phyloP scores from a whole-genome alignment of 164 flowering plant genomes.

The Tinospora cordifolia region DNA sequence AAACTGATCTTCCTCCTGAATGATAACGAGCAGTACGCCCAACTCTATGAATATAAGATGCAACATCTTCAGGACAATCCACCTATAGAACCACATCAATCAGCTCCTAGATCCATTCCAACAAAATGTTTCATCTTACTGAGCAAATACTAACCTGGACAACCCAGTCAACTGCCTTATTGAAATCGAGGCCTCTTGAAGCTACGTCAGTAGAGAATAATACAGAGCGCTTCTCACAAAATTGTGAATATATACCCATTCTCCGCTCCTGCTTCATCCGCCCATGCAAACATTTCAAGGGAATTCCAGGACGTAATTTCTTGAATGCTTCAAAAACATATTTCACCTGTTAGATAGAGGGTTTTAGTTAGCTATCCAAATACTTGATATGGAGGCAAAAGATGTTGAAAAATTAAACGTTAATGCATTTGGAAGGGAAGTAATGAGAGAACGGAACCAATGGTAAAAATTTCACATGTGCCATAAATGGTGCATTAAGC shows the following conservation, averaged over 20 bases:
- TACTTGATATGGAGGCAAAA: neutral
- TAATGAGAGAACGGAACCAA: neutral
- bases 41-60: constrained; percentile 86
- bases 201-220: constrained; percentile 87
- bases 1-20: constrained; percentile 63
- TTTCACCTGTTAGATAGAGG: constrained; percentile 42
- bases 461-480: neutral
- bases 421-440: neutral
- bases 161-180: constrained; percentile 91
- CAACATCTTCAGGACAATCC: constrained; percentile 90
- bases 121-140: neutral
- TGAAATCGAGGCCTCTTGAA: constrained; percentile 91
- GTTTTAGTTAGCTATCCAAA: neutral
- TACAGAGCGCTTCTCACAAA: constrained; percentile 62
- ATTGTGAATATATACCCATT: constrained; percentile 60
- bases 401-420: neutral
- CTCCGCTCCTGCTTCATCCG: constrained; percentile 74
- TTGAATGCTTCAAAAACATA: constrained; percentile 85
- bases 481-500: neutral
- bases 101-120: constrained; percentile 3
- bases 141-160: constrained; percentile 54
- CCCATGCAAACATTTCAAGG: constrained; percentile 85
- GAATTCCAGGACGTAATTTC: constrained; percentile 88
- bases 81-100: constrained; percentile 36
- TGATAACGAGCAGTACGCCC: constrained; percentile 89